These are phyloP conservation scores for Fusarium heterosporum DNA, from an alignment of 2,329 filamentous ascomycete genomes.

Conservation along the genomic window DNA sequence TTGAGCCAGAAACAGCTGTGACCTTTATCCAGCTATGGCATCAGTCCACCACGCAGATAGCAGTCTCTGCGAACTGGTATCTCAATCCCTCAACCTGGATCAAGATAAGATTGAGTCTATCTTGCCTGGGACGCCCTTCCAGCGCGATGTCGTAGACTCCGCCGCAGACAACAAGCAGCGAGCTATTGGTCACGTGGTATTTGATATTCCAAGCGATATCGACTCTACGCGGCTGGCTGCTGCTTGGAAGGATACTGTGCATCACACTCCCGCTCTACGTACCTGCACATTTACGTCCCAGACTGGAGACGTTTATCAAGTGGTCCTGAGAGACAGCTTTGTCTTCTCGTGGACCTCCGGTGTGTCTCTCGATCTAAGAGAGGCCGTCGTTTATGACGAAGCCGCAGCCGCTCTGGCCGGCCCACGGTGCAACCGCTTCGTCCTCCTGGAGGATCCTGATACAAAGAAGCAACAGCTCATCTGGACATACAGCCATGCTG, in stretches of 20 bases:
- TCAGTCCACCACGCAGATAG: background rate
- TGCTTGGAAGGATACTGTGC: slow-evolving; percentile 16
- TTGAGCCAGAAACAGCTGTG: background rate
- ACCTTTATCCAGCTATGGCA: background rate
- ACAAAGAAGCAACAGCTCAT: background rate
- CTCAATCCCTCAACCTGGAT: background rate
- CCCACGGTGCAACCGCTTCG: slow-evolving; percentile 15
- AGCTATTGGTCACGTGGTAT: background rate
- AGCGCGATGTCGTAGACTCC: slow-evolving; percentile 10
- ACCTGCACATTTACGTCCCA: background rate
- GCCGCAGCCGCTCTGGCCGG: slow-evolving; percentile 3
- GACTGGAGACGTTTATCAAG: background rate
- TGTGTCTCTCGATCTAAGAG: background rate
- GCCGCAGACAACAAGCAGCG: background rate
- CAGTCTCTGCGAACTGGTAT: background rate
- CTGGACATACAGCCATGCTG: slow-evolving; percentile 10
- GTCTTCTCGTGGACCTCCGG: slow-evolving; percentile 18
- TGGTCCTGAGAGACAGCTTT: slow-evolving; percentile 6
- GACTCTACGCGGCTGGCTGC: background rate
- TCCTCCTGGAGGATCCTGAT: background rate
- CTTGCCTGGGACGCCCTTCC: slow-evolving; percentile 1
- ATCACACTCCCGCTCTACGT: background rate
- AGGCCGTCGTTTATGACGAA: slow-evolving; percentile 10
- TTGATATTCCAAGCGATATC: background rate
- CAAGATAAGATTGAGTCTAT: slow-evolving; percentile 8